These are phyloP conservation scores for Basidiobolus meristosporus DNA, from an alignment of 371 early-diverging fungal genomes.

Conservation along the genomic window DNA sequence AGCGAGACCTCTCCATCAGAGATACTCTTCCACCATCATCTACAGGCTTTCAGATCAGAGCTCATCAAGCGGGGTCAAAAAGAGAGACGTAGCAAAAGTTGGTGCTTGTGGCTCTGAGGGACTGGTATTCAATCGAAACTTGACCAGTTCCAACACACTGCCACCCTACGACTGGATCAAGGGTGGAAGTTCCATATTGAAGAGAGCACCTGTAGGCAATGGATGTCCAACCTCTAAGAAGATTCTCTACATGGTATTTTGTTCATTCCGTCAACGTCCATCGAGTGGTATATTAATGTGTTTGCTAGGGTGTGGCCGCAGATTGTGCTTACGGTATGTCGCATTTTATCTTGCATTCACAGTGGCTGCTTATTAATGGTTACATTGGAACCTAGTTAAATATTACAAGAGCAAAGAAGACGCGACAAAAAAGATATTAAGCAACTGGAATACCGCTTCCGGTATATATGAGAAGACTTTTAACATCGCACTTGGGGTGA, in stretches of 20 bases:
- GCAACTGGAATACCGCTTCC: slow-evolving; percentile 56
- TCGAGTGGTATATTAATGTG: slow-evolving; percentile 10
- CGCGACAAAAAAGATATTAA: slow-evolving; percentile 47
- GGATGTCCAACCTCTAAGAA: slow-evolving; percentile 4
- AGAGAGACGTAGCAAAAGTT: too few species aligned
- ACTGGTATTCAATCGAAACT: too few species aligned
- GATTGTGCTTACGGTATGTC: slow-evolving; percentile 60
- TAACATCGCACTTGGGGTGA: slow-evolving; percentile 70
- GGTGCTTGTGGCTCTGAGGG: too few species aligned
- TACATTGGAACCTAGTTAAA: too few species aligned
- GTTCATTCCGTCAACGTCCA: slow-evolving; percentile 2
- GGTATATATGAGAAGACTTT: slow-evolving; percentile 79
- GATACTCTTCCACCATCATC: slow-evolving; percentile 24
- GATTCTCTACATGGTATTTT: slow-evolving; percentile 3
- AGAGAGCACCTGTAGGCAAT: neutral
- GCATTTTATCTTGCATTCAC: too few species aligned
- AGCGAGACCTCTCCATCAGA: slow-evolving; percentile 7
- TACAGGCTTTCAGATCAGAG: slow-evolving; percentile 28
- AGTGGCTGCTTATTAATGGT: too few species aligned
- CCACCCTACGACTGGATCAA: neutral
- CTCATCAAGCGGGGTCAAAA: neutral
- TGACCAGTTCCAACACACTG: too few species aligned
- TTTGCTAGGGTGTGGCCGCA: slow-evolving; percentile 44
- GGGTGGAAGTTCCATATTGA: neutral
- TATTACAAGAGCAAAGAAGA: slow-evolving; percentile 25